Evolutionary conservation across 2,329 filamentous ascomycete genomes (phyloP), one percentile per base, ranked within the genome.

Genomic region (Aspergillus phoenicis): DNA sequence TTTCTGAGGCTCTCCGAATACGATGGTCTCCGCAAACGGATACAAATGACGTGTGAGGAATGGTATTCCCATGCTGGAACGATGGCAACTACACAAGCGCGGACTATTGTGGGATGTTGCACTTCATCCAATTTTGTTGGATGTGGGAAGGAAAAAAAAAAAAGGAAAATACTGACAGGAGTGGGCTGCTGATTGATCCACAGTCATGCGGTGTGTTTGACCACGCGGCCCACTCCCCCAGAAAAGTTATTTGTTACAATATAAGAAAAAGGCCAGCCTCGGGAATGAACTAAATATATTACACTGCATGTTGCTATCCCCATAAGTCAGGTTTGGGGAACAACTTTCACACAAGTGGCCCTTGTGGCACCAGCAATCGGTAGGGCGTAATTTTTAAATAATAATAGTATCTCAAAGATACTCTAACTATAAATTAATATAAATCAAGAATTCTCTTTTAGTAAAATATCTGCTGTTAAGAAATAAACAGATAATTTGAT

Each of bases 21-120:
- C 28, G 5, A 72, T 65, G 5, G 65, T 57, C 39, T 76, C 69
- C 5, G 71, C 68, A 51, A 71, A 72, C 22, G 73, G 71, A n/a
- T 68, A 57, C 13, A 77, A 55, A 52, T 75, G 73, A 41, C 55
- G 30, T 30, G 20, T 51, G 8, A 51, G 47, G 13, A 51, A 51
- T 51, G 36, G 36, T 15, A 52, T 39, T 8, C 22, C 6, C 17
- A 33, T 26, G 4, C 7, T 57, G 39, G n/a, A 30, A 24, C 3
- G 13, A 6, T 45, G 22, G 41, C 8, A 24, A 22, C 20, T 24
- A 13, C 20, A 6, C 41, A 13, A 24, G 11, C 41, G 6, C 10
- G n/a, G 20, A 22, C 28, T 20, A 11, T 8, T 30, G 28, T 30
- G 10, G 6, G 11, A 7, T 45, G 20, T 13, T 24, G 20, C 8